These are phyloP conservation scores for Penicillium concentricum DNA, from an alignment of 2,329 filamentous ascomycete species.

Conservation along the genomic window DNA sequence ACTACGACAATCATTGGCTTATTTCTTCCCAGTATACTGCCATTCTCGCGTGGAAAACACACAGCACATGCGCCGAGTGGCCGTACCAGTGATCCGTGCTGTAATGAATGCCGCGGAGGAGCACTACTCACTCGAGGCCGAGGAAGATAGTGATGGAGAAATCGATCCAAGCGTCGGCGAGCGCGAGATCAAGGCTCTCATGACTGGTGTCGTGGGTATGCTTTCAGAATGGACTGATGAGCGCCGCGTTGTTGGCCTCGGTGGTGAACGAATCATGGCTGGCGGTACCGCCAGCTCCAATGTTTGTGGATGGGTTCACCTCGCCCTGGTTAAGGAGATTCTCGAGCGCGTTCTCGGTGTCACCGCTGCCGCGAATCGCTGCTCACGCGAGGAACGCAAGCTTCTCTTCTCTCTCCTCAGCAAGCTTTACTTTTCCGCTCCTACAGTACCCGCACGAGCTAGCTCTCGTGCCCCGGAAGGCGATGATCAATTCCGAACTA, in stretches of 20 bases:
- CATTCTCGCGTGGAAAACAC: conserved; percentile 83
- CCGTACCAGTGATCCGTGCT: conserved; percentile 71
- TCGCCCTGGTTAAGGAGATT: conserved; percentile 74
- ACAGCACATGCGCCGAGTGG: conserved; percentile 72
- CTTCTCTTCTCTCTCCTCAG: conserved; percentile 72
- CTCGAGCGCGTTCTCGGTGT: conserved; percentile 68
- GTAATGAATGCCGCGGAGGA: conserved; percentile 60
- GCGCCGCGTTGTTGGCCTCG: conserved; percentile 67
- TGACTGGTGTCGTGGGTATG: conserved; percentile 72
- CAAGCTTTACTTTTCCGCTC: conserved; percentile 76
- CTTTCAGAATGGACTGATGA: conserved; percentile 95
- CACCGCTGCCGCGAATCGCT: conserved; percentile 33
- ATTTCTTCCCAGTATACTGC: conserved; percentile 93
- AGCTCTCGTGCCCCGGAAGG: conserved; percentile 51
- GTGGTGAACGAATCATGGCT: conserved; percentile 47
- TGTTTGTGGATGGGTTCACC: conserved; percentile 73
- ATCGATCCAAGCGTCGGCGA: conserved; percentile 76
- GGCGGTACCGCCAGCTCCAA: conserved; percentile 53
- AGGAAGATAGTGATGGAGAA: conserved; percentile 72
- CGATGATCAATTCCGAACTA: conserved; percentile 60
- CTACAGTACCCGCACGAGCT: conserved; percentile 50
- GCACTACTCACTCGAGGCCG: conserved; percentile 69
- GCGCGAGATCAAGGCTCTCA: conserved; percentile 52
- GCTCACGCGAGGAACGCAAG: conserved; percentile 75
- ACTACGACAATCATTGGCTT: conserved; percentile 81